Percentiles rank a stretch among this genome's conserved stretches.
phyloP scores from a whole-genome alignment of 2,329 filamentous ascomycete species.

The Herpotrichia juniperi region DNA sequence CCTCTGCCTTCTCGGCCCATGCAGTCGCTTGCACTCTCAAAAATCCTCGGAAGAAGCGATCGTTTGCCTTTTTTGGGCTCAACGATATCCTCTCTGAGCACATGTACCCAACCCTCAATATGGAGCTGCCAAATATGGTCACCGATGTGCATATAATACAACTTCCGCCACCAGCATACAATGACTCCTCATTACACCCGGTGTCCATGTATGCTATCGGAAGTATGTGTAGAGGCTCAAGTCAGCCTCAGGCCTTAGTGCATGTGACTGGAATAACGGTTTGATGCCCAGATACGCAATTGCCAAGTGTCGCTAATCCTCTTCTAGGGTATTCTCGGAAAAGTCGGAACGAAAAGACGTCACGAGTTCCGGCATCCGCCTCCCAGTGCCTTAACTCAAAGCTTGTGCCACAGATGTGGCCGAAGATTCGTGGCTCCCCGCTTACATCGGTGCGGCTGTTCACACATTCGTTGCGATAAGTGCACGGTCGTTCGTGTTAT shows the following conservation, averaged over 20 bases:
- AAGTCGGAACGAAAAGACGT: conserved; percentile 7
- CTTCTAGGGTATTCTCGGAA: conserved; percentile 9
- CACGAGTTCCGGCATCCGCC: conserved; percentile 6
- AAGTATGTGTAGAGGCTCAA: background rate
- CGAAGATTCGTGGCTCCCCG: conserved; percentile 10
- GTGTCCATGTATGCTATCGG: conserved; percentile 2
- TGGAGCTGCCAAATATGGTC: background rate
- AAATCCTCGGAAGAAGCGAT: conserved; percentile 10
- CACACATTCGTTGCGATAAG: conserved; percentile 14
- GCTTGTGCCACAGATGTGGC: conserved; percentile 14
- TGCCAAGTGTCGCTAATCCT: conserved; percentile 8
- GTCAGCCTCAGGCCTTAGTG: conserved; percentile 5
- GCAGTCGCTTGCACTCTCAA: conserved; percentile 5
- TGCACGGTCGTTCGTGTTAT: background rate
- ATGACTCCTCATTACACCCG: conserved; percentile 4
- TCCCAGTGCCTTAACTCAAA: conserved; percentile 7
- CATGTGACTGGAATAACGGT: conserved; percentile 10
- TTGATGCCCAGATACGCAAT: conserved; percentile 7
- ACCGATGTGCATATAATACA: background rate
- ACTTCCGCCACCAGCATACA: conserved; percentile 12
- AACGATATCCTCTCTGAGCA: conserved; percentile 9
- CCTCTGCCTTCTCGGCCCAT: background rate
- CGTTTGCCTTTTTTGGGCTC: conserved; percentile 4
- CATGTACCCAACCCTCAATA: background rate
- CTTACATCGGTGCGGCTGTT: conserved; percentile 6